These are phyloP conservation scores for Umbelopsis isabellina DNA, from an alignment of 192 early-diverging fungal species.

Conservation along the genomic window DNA sequence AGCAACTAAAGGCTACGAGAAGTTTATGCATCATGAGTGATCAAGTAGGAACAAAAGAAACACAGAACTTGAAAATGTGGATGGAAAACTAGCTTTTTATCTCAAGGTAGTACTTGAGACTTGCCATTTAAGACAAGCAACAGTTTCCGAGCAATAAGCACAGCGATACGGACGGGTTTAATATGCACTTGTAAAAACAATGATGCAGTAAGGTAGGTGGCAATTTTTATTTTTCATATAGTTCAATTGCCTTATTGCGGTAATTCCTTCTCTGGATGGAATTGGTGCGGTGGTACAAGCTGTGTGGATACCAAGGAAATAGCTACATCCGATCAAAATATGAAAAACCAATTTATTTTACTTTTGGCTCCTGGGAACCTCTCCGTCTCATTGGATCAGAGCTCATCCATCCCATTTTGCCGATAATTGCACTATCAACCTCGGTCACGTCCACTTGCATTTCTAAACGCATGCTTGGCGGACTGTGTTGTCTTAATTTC, in stretches of 20 bases:
- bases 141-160: no score
- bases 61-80: no score
- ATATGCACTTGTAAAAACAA: background rate
- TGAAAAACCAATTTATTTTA: background rate
- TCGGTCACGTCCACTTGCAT: slow-evolving; percentile 43
- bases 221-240: background rate
- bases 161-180: no score
- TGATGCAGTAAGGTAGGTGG: background rate
- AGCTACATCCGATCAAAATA: no score
- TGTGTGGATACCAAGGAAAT: background rate
- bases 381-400: slow-evolving; percentile 12
- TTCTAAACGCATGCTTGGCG: slow-evolving; percentile 59
- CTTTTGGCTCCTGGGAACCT: slow-evolving; percentile 13
- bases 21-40: background rate
- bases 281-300: slow-evolving; percentile 1
- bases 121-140: background rate
- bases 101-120: background rate
- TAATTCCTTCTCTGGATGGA: slow-evolving; percentile 19
- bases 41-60: background rate
- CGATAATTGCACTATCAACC: slow-evolving; percentile 18
- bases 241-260: slow-evolving; percentile 1
- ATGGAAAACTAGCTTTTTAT: background rate
- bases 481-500: slow-evolving; percentile 74
- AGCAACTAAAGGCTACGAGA: background rate
- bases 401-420: slow-evolving; percentile 26